These are phyloP conservation scores for Aspergillus quadrilineatus DNA, from an alignment of 2,329 filamentous ascomycete genomes.

Conservation along the genomic window DNA sequence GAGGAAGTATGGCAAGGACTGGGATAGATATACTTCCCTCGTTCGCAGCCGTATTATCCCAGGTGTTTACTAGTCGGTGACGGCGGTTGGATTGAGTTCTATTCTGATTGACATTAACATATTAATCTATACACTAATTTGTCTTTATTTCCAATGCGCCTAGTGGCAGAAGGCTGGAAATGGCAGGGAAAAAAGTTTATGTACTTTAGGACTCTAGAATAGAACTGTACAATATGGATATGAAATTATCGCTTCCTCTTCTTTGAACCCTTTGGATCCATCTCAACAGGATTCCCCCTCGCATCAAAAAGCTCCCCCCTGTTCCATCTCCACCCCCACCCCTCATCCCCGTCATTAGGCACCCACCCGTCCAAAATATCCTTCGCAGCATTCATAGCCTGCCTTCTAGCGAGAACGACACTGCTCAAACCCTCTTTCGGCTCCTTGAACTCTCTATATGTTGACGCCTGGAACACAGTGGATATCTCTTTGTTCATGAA, in stretches of 20 bases:
- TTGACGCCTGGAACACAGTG: constrained; percentile 14
- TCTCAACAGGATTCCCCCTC: neutral
- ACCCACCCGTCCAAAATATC: constrained; percentile 37
- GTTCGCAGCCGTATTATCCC: constrained; percentile 83
- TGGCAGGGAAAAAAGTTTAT: neutral
- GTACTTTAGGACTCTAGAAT: neutral
- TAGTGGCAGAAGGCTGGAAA: neutral
- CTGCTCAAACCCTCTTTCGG: neutral
- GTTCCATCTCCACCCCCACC: constrained; percentile 32
- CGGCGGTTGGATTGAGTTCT: neutral
- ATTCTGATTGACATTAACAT: neutral
- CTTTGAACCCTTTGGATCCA: constrained; percentile 24
- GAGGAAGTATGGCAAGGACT: constrained; percentile 88
- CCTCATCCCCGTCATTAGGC: constrained; percentile 39
- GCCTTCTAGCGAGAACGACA: constrained; percentile 21
- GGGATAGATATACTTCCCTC: constrained; percentile 80
- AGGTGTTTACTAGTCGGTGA: constrained; percentile 66
- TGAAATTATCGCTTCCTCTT: constrained; percentile 27
- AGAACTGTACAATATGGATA: neutral
- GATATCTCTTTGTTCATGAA: neutral
- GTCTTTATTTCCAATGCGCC: neutral
- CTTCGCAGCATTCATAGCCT: constrained; percentile 34
- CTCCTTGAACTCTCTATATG: constrained; percentile 36
- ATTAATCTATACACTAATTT: neutral
- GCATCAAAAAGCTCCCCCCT: neutral